Percentiles rank a stretch among this genome's conserved stretches.
Evolutionary conservation across 2,329 filamentous ascomycete species (phyloP).

Genomic region (Monosporascus sp.): DNA sequence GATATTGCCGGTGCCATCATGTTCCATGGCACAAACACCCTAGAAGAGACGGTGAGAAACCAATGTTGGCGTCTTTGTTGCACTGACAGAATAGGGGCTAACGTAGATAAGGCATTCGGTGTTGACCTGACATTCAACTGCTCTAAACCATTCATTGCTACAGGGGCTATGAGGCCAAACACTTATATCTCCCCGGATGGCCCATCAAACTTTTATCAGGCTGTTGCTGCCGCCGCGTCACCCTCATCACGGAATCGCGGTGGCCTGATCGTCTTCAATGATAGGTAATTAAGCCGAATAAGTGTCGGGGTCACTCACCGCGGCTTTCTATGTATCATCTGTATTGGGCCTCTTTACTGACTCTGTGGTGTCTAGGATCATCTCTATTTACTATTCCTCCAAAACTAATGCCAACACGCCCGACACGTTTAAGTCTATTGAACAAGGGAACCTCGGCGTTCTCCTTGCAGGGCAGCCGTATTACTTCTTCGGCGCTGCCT

Average conservation of each 20-base stretch:
- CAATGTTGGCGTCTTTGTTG: neutral
- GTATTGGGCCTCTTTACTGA: neutral
- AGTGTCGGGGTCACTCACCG: neutral
- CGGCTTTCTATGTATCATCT: neutral
- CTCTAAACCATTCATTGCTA: slow-evolving; percentile 45
- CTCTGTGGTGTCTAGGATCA: slow-evolving; percentile 31
- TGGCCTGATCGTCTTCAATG: slow-evolving; percentile 46
- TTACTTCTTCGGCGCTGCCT: slow-evolving; percentile 44
- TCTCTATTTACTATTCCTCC: slow-evolving; percentile 44
- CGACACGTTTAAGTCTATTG: slow-evolving; percentile 46
- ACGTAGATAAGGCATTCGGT: slow-evolving; percentile 37
- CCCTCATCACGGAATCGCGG: slow-evolving; percentile 37
- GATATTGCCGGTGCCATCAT: slow-evolving; percentile 27
- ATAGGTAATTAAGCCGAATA: slow-evolving; percentile 18
- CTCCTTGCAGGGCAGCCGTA: slow-evolving; percentile 48
- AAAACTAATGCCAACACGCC: slow-evolving; percentile 49
- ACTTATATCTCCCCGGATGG: slow-evolving; percentile 49
- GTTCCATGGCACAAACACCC: slow-evolving; percentile 48
- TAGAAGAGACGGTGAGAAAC: slow-evolving; percentile 42
- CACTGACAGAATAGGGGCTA: neutral
- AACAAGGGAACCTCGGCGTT: slow-evolving; percentile 43
- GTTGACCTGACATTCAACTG: slow-evolving; percentile 46
- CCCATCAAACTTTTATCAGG: slow-evolving; percentile 46
- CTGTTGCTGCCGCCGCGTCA: slow-evolving; percentile 41
- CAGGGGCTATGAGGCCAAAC: slow-evolving; percentile 49